Base-by-base conservation (phyloP, 495 filamentous ascomycete species). In the Lentithecium fluviatile region DNA sequence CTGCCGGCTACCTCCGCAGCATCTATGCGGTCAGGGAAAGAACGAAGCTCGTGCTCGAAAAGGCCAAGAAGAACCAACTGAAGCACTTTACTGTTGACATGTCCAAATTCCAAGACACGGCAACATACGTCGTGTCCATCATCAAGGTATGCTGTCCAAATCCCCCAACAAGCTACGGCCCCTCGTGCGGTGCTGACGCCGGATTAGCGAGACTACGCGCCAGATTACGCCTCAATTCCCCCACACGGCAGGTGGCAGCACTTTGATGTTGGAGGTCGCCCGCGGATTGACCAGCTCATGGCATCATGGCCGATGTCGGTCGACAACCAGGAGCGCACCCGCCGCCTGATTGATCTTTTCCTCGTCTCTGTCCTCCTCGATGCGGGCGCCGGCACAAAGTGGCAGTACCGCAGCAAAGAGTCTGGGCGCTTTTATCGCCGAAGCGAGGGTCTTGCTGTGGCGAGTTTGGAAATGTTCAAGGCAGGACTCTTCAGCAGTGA, bases 381-480 rank as follows among this genome's bases (percentile, higher is more conserved):
- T 72, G 91, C 91, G 3, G 91, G 91, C 3, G 90, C 91, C 0
- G 91, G 91, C 23, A 88, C 86, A 13, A 74, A 77, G 24, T 96
- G 91, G 91, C 87, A 85, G 38, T 98, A 95, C 75, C 91, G 87
- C 75, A 91, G 89, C 57, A 87, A 88, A 64, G 90, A 97, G 70
- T 95, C 91, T 60, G 92, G 92, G 29, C 88, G 85, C 58, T 68
- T 87, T 13, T 97, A 91, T 70, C 81, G 85, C 38, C 83, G 94
- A 38, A 96, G 91, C 54, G 94, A 98, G 72, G 94, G 94, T 21
- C 78, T 98, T 62, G 94, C 94, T 5, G 86, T 98, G 45, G 94
- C 95, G 21, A 93, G 88, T 72, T 75, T 98, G 70, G 94, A 97
- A 68, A 98, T 98, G 94, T 98, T 97, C 77, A 96, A 94, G 75